Percentiles rank a stretch among this genome's conserved stretches.
Evolutionary conservation across 306 rosid genomes (phyloP).

Genomic region (Bauhinia variegata): DNA sequence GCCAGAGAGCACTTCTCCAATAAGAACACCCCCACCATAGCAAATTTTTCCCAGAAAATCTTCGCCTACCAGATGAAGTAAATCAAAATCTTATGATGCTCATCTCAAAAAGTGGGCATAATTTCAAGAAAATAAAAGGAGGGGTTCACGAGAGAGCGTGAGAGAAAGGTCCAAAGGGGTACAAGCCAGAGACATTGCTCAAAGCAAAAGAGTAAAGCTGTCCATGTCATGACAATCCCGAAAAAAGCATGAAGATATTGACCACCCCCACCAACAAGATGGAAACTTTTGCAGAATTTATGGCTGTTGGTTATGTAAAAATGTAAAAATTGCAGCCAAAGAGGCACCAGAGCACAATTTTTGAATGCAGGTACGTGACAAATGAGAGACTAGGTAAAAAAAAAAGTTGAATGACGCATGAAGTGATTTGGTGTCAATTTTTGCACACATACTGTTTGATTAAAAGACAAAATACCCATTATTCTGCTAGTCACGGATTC

Average conservation of each 20-base stretch:
- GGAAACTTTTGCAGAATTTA: constrained; percentile 18
- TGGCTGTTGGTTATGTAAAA: not conserved
- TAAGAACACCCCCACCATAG: constrained; percentile 6
- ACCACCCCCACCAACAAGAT: constrained; percentile 28
- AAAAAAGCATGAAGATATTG: constrained; percentile 48
- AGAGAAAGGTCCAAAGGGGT: constrained; percentile 39
- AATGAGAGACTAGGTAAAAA: constrained; percentile 31
- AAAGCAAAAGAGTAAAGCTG: constrained; percentile 47
- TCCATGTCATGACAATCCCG: constrained; percentile 37
- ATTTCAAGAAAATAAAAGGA: constrained; percentile 32
- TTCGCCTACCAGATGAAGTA: constrained; percentile 26
- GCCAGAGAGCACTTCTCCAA: constrained; percentile 17
- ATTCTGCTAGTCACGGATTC: constrained; percentile 48
- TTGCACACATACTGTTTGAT: constrained; percentile 23
- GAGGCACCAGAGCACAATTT: constrained; percentile 18
- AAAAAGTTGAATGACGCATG: constrained; percentile 38
- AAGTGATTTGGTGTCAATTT: constrained; percentile 36
- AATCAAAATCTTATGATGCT: constrained; percentile 33
- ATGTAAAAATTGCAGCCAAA: constrained; percentile 25
- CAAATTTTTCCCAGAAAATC: not conserved
- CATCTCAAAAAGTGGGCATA: constrained; percentile 36
- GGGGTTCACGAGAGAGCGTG: constrained; percentile 47
- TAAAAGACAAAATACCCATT: constrained; percentile 42
- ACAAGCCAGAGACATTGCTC: constrained; percentile 17
- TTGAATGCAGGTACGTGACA: constrained; percentile 35